Base-by-base conservation (phyloP, 2,329 filamentous ascomycete species). In the Aspergillus pseudoterreus region DNA sequence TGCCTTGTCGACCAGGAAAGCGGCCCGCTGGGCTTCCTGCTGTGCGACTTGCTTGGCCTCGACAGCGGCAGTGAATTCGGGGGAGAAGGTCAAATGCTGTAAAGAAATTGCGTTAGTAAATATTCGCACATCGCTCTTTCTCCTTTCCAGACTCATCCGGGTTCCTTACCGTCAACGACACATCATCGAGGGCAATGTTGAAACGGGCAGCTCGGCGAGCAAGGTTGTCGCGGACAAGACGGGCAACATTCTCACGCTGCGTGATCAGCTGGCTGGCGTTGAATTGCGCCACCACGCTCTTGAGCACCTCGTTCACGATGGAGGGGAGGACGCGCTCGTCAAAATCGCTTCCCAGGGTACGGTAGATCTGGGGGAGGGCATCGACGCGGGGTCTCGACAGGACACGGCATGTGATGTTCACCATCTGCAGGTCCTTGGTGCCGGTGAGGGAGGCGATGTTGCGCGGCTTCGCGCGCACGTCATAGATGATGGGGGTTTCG, bases 401-500 rank as follows among this genome's bases (percentile, higher is more conserved):
- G 53, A 99, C 94, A 89, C 94, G 92, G 76, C 94, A 99, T 69
- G 92, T 99, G 71, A 99, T 97, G 83, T 99, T 99, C 70, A 97
- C 94, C 94, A 99, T 99, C 80, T 99, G 94, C 75, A 99, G 78
- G 76, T 99, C 94, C 81, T 99, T 99, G 69, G 94, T 99, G 63
- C 94, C 94, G 54, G 94, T 99, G 61, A 99, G 83, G 60, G 94
- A 97, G 61, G 94, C 88, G 64, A 99, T 92, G 68, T 95, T 96
- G 71, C 94, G 86, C 66, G 94, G 94, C 80, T 92, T 96, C 54
- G 94, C 94, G 76, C 94, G 92, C 63, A 99, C 94, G 73, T 99
- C 92, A 80, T 97, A 99, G 64, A 92, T 86, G 72, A 99, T 85
- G 47, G 94, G 91, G 4, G 92, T 96, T 77, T 99, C 94, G 75